These are phyloP conservation scores for Epichloe brachyelytri DNA, from an alignment of 2,329 filamentous ascomycete species.

Conservation along the genomic window DNA sequence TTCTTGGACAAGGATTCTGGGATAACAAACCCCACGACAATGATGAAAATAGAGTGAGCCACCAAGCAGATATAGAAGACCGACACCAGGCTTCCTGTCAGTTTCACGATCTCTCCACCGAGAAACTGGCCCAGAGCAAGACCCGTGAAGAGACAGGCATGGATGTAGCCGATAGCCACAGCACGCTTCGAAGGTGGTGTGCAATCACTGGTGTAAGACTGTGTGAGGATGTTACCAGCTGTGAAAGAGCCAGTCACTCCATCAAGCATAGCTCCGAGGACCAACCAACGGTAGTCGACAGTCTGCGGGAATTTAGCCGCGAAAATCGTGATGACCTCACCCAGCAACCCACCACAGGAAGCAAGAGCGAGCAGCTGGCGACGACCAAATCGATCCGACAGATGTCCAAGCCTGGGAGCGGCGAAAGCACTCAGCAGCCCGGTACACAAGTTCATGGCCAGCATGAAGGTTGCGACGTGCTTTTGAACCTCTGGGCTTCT, in stretches of 20 bases:
- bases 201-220: conserved; percentile 85
- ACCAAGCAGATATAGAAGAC: conserved; percentile 72
- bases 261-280: conserved; percentile 66
- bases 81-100: conserved; percentile 60
- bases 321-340: conserved; percentile 66
- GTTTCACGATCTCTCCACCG: conserved; percentile 66
- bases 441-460: conserved; percentile 60
- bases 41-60: conserved; percentile 61
- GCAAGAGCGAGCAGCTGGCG: conserved; percentile 60
- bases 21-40: conserved; percentile 56
- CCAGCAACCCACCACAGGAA: conserved; percentile 59
- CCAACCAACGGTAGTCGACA: conserved; percentile 64
- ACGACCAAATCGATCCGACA: conserved; percentile 80
- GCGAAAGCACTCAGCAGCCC: conserved; percentile 70
- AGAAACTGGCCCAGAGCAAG: conserved; percentile 76
- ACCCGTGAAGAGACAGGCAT: conserved; percentile 80
- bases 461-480: conserved; percentile 62
- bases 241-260: conserved; percentile 84
- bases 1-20: conserved; percentile 75
- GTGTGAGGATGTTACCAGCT: conserved; percentile 58
- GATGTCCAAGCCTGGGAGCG: conserved; percentile 67
- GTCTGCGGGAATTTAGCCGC: conserved; percentile 61
- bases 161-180: conserved; percentile 78
- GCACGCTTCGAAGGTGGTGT: conserved; percentile 67
- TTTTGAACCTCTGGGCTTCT: conserved; percentile 66